phyloP scores from a whole-genome alignment of 2,329 filamentous ascomycete species.

The Bisporella sp. region DNA sequence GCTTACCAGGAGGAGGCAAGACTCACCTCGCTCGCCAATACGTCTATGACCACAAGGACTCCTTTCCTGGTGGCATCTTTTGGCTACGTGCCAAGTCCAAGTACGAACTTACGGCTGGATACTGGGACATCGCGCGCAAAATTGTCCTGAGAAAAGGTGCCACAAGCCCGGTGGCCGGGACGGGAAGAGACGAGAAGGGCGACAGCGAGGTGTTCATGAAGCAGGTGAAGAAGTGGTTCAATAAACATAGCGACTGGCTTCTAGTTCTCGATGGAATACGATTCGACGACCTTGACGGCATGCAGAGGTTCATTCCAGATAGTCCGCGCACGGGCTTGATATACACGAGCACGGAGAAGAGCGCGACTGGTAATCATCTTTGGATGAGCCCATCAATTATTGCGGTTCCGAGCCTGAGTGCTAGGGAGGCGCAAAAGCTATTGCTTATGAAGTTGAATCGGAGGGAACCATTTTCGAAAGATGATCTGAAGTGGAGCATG shows the following conservation, averaged over 20 bases:
- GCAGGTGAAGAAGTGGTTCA: slow-evolving; percentile 55
- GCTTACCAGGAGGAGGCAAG: slow-evolving; percentile 61
- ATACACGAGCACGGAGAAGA: slow-evolving; percentile 59
- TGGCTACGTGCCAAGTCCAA: slow-evolving; percentile 60
- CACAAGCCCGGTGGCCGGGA: slow-evolving; percentile 26
- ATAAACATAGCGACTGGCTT: slow-evolving; percentile 55
- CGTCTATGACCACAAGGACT: slow-evolving; percentile 49
- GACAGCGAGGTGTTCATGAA: slow-evolving; percentile 43
- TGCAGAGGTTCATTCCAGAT: slow-evolving; percentile 58
- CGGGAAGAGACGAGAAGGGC: background rate
- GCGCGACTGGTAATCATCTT: slow-evolving; percentile 45
- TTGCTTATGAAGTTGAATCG: slow-evolving; percentile 57
- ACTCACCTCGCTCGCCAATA: slow-evolving; percentile 63
- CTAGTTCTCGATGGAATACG: slow-evolving; percentile 61
- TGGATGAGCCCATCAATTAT: slow-evolving; percentile 54
- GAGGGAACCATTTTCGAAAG: slow-evolving; percentile 41
- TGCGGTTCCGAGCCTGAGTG: slow-evolving; percentile 45
- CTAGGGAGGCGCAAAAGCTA: slow-evolving; percentile 51
- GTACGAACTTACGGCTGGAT: slow-evolving; percentile 52
- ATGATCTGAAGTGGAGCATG: slow-evolving; percentile 49
- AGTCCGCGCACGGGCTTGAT: slow-evolving; percentile 56
- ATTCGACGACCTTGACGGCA: slow-evolving; percentile 48
- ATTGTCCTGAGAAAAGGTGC: slow-evolving; percentile 35
- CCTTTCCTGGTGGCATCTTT: slow-evolving; percentile 61
- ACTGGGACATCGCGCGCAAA: slow-evolving; percentile 58